Percentiles rank a stretch among this genome's conserved stretches.
Evolutionary conservation across 1,139 yeast genomes (phyloP).

Genomic region (Hansenula lynferdii): DNA sequence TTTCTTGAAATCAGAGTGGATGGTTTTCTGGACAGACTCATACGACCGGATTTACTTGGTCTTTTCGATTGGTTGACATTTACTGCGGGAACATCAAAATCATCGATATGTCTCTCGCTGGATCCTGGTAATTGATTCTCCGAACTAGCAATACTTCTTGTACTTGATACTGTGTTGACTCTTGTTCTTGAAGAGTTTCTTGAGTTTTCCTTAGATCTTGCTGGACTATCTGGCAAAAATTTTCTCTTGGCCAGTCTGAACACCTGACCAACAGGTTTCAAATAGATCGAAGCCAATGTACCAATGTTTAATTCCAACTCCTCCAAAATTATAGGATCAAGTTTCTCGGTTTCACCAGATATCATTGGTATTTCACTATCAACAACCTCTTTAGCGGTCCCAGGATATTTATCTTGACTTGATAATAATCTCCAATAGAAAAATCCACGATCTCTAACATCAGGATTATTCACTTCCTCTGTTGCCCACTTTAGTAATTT

Average conservation of each 20-base stretch:
- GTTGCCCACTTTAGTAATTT: conserved; percentile 65
- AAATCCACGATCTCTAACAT: conserved; percentile 78
- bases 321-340: conserved; percentile 67
- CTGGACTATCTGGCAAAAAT: conserved; percentile 56
- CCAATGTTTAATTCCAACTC: conserved; percentile 84
- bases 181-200: conserved; percentile 2
- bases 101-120: conserved; percentile 27
- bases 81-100: conserved; percentile 32
- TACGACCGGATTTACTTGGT: conserved; percentile 25
- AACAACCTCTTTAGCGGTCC: conserved; percentile 44
- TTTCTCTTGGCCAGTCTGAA: conserved; percentile 63
- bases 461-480: conserved; percentile 74
- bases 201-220: conserved; percentile 25
- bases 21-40: too few species aligned
- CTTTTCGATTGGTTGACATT: conserved; percentile 28
- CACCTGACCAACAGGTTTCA: conserved; percentile 77
- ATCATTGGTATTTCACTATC: conserved; percentile 60
- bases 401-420: conserved; percentile 34
- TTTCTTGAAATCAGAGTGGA: too few species aligned
- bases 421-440: conserved; percentile 83
- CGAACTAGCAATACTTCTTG: conserved; percentile 9
- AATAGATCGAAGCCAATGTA: conserved; percentile 73
- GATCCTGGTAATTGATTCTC: conserved; percentile 4
- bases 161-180: conserved; percentile 6
- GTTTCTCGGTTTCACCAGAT: conserved; percentile 60